These are phyloP conservation scores for Leccinum pseudoinsigne DNA, from an alignment of 1,284 basidiomycete genomes.

Conservation along the genomic window DNA sequence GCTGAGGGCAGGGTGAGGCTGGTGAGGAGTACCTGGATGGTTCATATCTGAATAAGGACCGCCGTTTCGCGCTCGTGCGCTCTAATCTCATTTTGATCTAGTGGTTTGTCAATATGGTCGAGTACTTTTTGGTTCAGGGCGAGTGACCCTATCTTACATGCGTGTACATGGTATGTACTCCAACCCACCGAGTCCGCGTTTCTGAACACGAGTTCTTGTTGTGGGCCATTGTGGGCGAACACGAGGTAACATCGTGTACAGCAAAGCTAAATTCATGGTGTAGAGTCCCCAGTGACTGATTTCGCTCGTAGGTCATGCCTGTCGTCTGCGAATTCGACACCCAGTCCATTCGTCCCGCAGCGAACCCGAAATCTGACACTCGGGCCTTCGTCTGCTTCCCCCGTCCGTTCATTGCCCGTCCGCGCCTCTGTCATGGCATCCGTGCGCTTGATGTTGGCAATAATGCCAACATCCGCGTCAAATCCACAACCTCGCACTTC, in stretches of 20 bases:
- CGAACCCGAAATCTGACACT: slow-evolving; percentile 12
- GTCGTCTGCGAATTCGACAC: slow-evolving; percentile 19
- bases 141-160: too few relatives aligned
- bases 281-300: too few relatives aligned
- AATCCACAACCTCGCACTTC: slow-evolving; percentile 7
- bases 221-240: too few relatives aligned
- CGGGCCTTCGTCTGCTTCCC: slow-evolving; percentile 12
- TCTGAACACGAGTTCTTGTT: too few relatives aligned
- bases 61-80: not conserved
- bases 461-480: slow-evolving; percentile 11
- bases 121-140: not conserved
- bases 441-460: slow-evolving; percentile 11
- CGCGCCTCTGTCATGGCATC: slow-evolving; percentile 22
- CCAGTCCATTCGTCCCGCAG: not conserved
- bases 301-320: slow-evolving; percentile 1
- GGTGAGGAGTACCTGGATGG: not conserved
- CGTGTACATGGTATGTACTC: too few relatives aligned
- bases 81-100: not conserved
- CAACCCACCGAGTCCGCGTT: too few relatives aligned
- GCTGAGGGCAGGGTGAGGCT: slow-evolving; percentile 8
- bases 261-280: too few relatives aligned
- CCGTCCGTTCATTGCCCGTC: slow-evolving; percentile 15
- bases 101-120: not conserved
- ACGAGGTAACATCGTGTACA: too few relatives aligned
- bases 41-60: not conserved